Evolutionary conservation across 2,329 filamentous ascomycete species (phyloP).

Genomic region (Epichloe brachyelytri): DNA sequence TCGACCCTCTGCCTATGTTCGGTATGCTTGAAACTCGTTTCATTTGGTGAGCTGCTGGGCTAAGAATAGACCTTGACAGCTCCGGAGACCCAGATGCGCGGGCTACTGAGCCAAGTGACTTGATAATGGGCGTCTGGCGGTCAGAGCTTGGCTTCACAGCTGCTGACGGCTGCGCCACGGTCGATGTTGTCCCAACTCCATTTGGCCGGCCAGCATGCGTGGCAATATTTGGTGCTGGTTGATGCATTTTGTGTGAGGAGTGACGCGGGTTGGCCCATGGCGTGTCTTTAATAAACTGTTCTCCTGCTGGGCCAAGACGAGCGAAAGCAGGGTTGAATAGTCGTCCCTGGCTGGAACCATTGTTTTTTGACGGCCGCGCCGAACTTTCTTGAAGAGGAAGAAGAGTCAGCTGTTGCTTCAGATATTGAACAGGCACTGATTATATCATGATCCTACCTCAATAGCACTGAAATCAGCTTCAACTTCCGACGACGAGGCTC

Average conservation of each 20-base stretch:
- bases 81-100: conserved; percentile 30
- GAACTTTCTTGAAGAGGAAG: conserved; percentile 18
- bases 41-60: conserved; percentile 18
- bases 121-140: conserved; percentile 11
- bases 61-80: conserved; percentile 25
- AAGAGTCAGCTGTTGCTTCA: conserved; percentile 9
- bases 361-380: conserved; percentile 23
- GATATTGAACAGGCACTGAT: background rate
- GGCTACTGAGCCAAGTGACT: conserved; percentile 15
- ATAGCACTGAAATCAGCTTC: conserved; percentile 85
- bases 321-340: conserved; percentile 34
- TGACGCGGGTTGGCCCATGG: conserved; percentile 88
- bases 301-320: conserved; percentile 54
- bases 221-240: conserved; percentile 19
- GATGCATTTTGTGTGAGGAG: conserved; percentile 46
- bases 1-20: conserved; percentile 20
- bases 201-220: conserved; percentile 7
- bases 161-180: conserved; percentile 5
- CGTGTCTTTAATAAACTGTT: conserved; percentile 79
- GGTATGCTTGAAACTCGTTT: conserved; percentile 21
- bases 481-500: conserved; percentile 58
- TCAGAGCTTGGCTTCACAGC: conserved; percentile 15
- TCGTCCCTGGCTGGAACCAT: conserved; percentile 31
- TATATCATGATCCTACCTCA: conserved; percentile 41
- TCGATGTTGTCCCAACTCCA: background rate